Evolutionary conservation across 176 grass and related monocot species (phyloP).

Genomic region (Aechmea fasciata): DNA sequence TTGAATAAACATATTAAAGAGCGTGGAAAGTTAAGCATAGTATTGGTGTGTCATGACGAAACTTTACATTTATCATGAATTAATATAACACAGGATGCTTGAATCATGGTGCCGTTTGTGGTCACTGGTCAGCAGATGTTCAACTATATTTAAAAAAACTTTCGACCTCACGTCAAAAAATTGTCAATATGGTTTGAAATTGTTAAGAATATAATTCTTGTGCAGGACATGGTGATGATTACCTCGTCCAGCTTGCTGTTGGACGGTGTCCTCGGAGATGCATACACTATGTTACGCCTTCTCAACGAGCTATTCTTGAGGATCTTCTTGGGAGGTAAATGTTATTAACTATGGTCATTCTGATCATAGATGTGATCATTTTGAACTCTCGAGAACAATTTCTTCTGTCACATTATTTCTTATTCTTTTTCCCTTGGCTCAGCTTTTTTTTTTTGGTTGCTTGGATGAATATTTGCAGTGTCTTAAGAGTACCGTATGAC

Average conservation of each 20-base stretch:
- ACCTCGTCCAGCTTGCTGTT: conserved; percentile 50
- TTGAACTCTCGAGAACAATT: background rate
- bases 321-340: conserved; percentile 71
- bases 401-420: background rate
- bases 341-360: background rate
- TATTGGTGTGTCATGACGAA: no score
- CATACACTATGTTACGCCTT: conserved; percentile 88
- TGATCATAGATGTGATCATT: background rate
- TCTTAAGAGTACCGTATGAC: conserved; percentile 28
- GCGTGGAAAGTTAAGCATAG: no score
- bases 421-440: background rate
- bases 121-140: no score
- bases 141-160: no score
- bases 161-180: no score
- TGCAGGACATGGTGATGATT: conserved; percentile 58
- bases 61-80: no score
- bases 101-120: no score
- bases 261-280: conserved; percentile 83
- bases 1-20: no score
- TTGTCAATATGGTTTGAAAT: background rate
- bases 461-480: conserved; percentile 12
- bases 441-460: background rate
- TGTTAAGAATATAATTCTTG: background rate
- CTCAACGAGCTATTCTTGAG: conserved; percentile 66
- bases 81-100: no score